These are phyloP conservation scores for Otatea glauca DNA, from an alignment of 176 grass and related monocot genomes.

Conservation along the genomic window DNA sequence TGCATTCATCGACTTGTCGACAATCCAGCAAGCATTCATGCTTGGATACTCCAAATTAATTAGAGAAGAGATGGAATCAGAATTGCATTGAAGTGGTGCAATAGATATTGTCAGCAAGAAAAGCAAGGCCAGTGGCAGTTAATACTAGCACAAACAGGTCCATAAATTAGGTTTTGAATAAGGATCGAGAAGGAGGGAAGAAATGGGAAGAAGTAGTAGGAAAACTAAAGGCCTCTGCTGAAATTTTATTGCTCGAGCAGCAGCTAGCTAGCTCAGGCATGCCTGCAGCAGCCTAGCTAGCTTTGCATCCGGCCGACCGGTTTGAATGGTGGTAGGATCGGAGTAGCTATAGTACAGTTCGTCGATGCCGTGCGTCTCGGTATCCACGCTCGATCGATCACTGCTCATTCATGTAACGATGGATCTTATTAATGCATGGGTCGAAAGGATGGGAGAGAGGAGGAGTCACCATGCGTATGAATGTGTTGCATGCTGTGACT, in stretches of 20 bases:
- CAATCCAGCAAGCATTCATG: neutral
- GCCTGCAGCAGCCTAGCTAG: neutral
- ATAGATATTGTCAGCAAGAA: slow-evolving; percentile 53
- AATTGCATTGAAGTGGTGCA: slow-evolving; percentile 50
- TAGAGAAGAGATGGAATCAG: slow-evolving; percentile 6
- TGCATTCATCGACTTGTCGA: too few relatives aligned
- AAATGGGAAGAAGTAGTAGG: slow-evolving; percentile 13
- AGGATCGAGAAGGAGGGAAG: slow-evolving; percentile 26
- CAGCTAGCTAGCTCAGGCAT: neutral
- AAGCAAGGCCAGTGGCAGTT: slow-evolving; percentile 2
- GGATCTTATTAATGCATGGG: neutral
- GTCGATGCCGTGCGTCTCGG: neutral
- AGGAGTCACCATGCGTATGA: neutral
- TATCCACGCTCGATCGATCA: neutral
- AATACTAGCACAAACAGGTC: slow-evolving; percentile 40
- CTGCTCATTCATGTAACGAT: neutral
- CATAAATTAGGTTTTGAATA: slow-evolving; percentile 62
- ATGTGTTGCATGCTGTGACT: neutral
- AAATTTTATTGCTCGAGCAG: slow-evolving; percentile 31
- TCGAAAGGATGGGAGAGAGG: neutral
- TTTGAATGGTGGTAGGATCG: neutral
- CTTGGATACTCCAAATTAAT: neutral
- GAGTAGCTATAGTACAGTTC: too few relatives aligned
- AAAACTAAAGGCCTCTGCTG: slow-evolving; percentile 1
- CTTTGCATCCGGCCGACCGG: neutral